A percentile compares a stretch with the other conserved stretches of the same genome.
These are phyloP conservation scores for Neoboletus magnificus DNA, from an alignment of 768 basidiomycete species.

Conservation along the genomic window DNA sequence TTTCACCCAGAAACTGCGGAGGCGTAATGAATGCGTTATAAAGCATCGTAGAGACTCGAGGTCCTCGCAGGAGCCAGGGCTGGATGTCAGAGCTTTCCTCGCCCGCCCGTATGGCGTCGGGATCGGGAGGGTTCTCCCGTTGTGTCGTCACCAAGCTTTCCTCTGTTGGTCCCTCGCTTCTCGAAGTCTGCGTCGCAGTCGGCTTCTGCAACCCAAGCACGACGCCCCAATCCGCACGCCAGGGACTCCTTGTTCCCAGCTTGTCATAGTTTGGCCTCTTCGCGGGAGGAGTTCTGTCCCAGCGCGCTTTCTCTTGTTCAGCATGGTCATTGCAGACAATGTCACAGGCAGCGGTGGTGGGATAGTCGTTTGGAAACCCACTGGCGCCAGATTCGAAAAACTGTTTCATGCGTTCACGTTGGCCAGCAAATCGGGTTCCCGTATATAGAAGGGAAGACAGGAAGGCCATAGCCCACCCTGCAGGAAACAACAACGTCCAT, in stretches of 20 bases:
- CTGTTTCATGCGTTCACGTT: slow-evolving; percentile 78
- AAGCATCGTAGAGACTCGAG: slow-evolving; percentile 46
- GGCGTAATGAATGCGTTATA: slow-evolving; percentile 40
- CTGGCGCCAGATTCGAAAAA: slow-evolving; percentile 73
- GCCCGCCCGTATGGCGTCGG: slow-evolving; percentile 11
- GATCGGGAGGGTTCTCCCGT: slow-evolving; percentile 36
- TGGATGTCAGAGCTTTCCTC: slow-evolving; percentile 12
- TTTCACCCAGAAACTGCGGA: slow-evolving; percentile 44
- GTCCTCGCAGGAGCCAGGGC: slow-evolving; percentile 73
- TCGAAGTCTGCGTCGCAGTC: slow-evolving; percentile 5
- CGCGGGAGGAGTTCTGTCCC: slow-evolving; percentile 83
- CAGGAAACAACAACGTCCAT: slow-evolving; percentile 83
- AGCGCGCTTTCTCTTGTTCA: slow-evolving; percentile 52
- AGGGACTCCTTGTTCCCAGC: slow-evolving; percentile 66
- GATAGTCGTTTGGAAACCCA: slow-evolving; percentile 83
- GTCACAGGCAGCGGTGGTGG: slow-evolving; percentile 52
- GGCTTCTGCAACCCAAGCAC: slow-evolving; percentile 52
- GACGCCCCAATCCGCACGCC: slow-evolving; percentile 70
- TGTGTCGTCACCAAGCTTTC: slow-evolving; percentile 56
- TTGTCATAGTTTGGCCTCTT: slow-evolving; percentile 75
- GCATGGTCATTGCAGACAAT: slow-evolving; percentile 48
- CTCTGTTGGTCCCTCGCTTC: slow-evolving; percentile 14
- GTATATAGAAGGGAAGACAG: slow-evolving; percentile 78
- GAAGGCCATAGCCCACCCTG: slow-evolving; percentile 91
- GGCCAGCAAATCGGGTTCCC: slow-evolving; percentile 80